phyloP scores from a whole-genome alignment of 805 yeast genomes.

The Starmera dryadoides region DNA sequence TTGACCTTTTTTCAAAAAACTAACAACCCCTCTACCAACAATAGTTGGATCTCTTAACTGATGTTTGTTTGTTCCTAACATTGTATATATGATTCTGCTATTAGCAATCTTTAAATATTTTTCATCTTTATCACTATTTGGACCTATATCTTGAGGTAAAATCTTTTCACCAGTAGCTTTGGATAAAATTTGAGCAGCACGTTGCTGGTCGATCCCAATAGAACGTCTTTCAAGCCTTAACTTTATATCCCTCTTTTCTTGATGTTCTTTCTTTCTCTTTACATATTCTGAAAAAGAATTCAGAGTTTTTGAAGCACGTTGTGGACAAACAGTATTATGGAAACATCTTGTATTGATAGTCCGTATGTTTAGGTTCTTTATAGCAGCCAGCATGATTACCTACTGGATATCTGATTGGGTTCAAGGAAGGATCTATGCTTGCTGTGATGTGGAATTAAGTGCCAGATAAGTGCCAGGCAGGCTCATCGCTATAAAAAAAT shows the following conservation, averaged over 20 bases:
- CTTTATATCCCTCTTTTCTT: no score
- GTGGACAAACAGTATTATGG: no score
- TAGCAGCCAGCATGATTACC: no score
- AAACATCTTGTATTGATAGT: no score
- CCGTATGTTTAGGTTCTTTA: no score
- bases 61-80: conserved; percentile 52
- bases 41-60: conserved; percentile 52
- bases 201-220: not conserved
- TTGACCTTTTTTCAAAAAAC: conserved; percentile 43
- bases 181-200: conserved; percentile 15
- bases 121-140: conserved; percentile 27
- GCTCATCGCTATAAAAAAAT: not conserved
- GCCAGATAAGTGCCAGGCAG: no score
- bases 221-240: not conserved
- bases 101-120: conserved; percentile 28
- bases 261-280: no score
- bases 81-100: conserved; percentile 38
- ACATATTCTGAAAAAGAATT: no score
- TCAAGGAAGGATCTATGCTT: no score
- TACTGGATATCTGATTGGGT: no score
- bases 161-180: conserved; percentile 15
- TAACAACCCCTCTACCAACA: conserved; percentile 45
- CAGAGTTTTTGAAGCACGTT: no score
- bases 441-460: no score
- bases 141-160: conserved; percentile 24